phyloP scores from a whole-genome alignment of 2,329 filamentous ascomycete genomes.

The Kalaharituber pfeilii region DNA sequence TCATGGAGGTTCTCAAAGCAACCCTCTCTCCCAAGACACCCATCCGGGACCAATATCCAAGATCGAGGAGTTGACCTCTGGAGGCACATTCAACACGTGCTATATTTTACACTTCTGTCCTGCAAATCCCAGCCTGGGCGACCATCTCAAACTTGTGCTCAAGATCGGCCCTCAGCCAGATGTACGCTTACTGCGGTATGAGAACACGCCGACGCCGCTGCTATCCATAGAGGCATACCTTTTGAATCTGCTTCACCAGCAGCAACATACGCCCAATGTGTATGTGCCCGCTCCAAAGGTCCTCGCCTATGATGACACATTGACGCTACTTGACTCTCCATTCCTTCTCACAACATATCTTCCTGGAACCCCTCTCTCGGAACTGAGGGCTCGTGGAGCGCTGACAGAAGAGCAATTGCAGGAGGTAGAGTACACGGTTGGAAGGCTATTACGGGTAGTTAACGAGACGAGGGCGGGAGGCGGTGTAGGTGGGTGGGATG shows the following conservation, averaged over 20 bases:
- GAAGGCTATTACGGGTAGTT: background rate
- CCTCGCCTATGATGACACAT: conserved; percentile 15
- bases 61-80: background rate
- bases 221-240: background rate
- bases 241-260: background rate
- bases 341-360: conserved; percentile 20
- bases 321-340: conserved; percentile 16
- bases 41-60: background rate
- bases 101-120: background rate
- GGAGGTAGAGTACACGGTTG: background rate
- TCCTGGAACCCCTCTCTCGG: conserved; percentile 16
- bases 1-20: background rate
- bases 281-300: conserved; percentile 10
- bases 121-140: background rate
- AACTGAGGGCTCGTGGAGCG: background rate
- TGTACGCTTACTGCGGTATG: conserved; percentile 20
- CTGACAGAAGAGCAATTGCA: background rate
- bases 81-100: background rate
- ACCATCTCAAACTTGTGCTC: conserved; percentile 2
- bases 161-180: conserved; percentile 18
- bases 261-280: background rate
- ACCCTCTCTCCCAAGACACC: background rate
- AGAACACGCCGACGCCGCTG: conserved; percentile 4
- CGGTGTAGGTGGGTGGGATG: background rate
- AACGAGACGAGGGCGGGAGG: background rate